Base-by-base conservation (phyloP, 345 rosid genomes). In the Aurinia saxatilis region DNA sequence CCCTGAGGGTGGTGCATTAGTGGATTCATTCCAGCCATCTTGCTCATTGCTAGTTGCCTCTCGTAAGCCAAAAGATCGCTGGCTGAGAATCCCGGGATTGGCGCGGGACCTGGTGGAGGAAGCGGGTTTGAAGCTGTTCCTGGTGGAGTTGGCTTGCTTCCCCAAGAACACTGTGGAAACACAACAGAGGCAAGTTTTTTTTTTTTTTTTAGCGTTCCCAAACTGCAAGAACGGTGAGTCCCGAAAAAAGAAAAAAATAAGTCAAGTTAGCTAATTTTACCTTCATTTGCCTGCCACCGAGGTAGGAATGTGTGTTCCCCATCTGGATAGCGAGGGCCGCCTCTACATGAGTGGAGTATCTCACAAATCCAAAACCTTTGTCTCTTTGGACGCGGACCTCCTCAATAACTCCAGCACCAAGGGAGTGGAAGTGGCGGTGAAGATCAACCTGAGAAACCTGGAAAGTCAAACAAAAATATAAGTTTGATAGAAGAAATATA, bases 1-100 rank as follows among this genome's bases (percentile, higher is more conserved):
- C 84, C 81, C 66, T 91, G 96, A 0, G 90, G 88, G 48, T 59
- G 67, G 36, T 81, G 92, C 90, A 88, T 81, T 60, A 88, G 53
- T 14, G 85, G 78, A 51, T 79, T 88, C 65, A 79, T 78, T 12
- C 87, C 78, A 0, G 68, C 86, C 85, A 84, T 81, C 76, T 84
- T 88, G 63, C 67, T 78, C 74, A 80, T 64, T 0, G 80, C 73
- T 55, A 80, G 71, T 48, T 80, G 84, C 27, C 84, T 78, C 68
- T 80, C 77, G 49, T 78, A 78, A 12, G 72, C 81, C 67, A 78
- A 48, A 11, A 80, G 76, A 56, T 80, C 80, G 6, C 77, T 63
- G 7, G 84, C 59, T 37, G 84, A 70, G 67, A 68, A 76, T 5
- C 79, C 82, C 5, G 70, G 79, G 36, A 65, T 63, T 52, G 71